A percentile compares a stretch with the other conserved stretches of the same genome.
Evolutionary conservation across 441 rosid species (phyloP).

Genomic region (Gossypium trilobum): DNA sequence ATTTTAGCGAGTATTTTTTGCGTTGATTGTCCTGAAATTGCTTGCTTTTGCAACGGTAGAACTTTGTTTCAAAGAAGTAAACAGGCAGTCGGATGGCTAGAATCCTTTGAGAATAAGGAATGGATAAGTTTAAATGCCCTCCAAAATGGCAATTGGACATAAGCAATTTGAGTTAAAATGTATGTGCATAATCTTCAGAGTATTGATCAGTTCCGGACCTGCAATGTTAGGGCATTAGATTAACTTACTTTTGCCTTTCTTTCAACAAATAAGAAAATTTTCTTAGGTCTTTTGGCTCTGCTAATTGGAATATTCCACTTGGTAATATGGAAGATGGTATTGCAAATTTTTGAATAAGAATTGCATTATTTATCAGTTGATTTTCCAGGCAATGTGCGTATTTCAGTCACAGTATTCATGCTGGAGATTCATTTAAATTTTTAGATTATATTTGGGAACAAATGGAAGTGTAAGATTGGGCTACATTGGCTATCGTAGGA

Average conservation of each 20-base stretch:
- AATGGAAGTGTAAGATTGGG: not conserved
- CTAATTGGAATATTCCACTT: not conserved
- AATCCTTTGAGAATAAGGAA: not conserved
- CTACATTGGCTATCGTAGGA: not conserved
- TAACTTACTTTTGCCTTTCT: not conserved
- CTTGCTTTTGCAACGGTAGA: not conserved
- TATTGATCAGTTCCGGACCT: not conserved
- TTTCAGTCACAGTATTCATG: not conserved
- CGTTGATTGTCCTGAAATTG: not conserved
- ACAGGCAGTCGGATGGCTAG: not conserved
- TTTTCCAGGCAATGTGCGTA: not conserved
- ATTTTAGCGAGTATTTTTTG: not conserved
- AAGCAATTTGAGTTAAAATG: not conserved
- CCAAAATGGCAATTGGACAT: not conserved
- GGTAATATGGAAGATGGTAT: not conserved
- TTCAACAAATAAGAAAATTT: not conserved
- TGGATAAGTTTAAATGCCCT: not conserved
- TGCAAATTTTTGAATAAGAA: not conserved
- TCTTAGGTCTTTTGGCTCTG: not conserved
- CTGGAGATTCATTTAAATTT: not conserved
- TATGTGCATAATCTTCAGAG: not conserved
- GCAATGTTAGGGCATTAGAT: not conserved
- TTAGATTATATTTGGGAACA: constrained; percentile 2
- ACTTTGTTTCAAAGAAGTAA: not conserved
- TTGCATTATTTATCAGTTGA: not conserved